phyloP scores from a whole-genome alignment of 2,329 filamentous ascomycete species.

The Fusarium beomiforme region DNA sequence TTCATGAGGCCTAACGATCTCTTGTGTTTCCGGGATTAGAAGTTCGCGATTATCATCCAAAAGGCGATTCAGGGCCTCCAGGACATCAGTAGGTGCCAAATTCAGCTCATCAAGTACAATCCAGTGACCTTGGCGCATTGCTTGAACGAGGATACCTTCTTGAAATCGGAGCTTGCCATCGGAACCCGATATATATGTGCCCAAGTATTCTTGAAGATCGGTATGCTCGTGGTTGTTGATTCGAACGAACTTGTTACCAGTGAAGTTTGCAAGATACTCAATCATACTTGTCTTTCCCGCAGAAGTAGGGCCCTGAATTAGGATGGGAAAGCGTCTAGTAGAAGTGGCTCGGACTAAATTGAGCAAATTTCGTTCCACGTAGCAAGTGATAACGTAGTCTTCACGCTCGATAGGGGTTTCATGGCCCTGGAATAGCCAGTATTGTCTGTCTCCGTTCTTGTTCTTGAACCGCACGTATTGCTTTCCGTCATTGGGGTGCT shows the following conservation, averaged over 20 bases:
- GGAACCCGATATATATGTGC: conserved; percentile 87
- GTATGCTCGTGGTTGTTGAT: conserved; percentile 99
- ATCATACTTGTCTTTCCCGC: conserved; percentile 99
- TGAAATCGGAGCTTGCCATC: conserved; percentile 91
- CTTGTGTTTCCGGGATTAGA: conserved; percentile 95
- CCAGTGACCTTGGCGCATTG: conserved; percentile 93
- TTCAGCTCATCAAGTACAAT: conserved; percentile 98
- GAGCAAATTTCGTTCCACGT: conserved; percentile 92
- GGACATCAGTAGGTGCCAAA: conserved; percentile 92
- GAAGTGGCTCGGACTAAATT: conserved; percentile 95
- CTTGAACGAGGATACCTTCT: conserved; percentile 92
- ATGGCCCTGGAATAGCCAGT: conserved; percentile 86
- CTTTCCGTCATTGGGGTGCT: conserved; percentile 78
- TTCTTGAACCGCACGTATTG: conserved; percentile 83
- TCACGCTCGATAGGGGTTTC: conserved; percentile 72
- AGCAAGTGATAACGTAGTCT: conserved; percentile 96
- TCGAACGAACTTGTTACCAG: conserved; percentile 94
- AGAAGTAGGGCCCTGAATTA: conserved; percentile 96
- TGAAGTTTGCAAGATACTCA: conserved; percentile 95
- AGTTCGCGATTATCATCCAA: conserved; percentile 97
- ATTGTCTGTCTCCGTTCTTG: conserved; percentile 73
- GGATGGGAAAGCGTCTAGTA: conserved; percentile 88
- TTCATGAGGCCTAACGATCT: conserved; percentile 88
- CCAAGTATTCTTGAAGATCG: conserved; percentile 96
- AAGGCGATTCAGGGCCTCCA: conserved; percentile 94